These are phyloP conservation scores for Allomyces macrogynus DNA, from an alignment of 192 early-diverging fungal genomes.

Conservation along the genomic window DNA sequence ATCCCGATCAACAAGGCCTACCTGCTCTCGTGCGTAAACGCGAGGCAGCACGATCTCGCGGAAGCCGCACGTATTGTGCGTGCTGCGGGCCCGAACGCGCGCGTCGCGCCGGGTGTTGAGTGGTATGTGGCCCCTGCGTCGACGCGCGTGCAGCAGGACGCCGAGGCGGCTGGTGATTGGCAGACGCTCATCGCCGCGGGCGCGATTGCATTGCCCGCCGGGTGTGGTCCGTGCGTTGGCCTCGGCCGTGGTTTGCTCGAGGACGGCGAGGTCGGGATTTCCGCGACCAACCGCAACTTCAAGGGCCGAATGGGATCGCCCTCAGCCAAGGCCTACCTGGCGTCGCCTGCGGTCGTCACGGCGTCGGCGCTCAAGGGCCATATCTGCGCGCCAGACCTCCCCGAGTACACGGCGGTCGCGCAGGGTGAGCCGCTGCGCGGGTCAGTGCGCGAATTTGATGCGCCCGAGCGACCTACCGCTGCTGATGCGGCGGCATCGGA, in stretches of 20 bases:
- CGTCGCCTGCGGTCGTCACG: constrained; percentile 89
- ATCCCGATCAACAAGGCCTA: constrained; percentile 89
- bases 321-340: constrained; percentile 73
- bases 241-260: constrained; percentile 78
- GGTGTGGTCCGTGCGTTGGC: constrained; percentile 94
- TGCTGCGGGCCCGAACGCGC: constrained; percentile 15
- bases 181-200: constrained; percentile 65
- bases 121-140: constrained; percentile 93
- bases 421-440: constrained; percentile 48
- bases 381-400: constrained; percentile 37
- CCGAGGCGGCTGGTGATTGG: constrained; percentile 72
- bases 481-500: no score
- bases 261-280: constrained; percentile 93
- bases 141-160: constrained; percentile 75
- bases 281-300: constrained; percentile 97
- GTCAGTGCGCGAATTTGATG: background rate
- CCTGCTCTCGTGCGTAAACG: constrained; percentile 88
- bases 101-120: constrained; percentile 57
- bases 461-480: no score
- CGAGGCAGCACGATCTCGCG: constrained; percentile 68
- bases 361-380: constrained; percentile 75
- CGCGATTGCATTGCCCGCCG: constrained; percentile 70
- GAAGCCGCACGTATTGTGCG: constrained; percentile 67
- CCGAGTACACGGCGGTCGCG: constrained; percentile 56
- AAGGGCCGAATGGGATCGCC: constrained; percentile 98